These are phyloP conservation scores for Tribonema minus DNA, from an alignment of 108 stramenopile genomes.

Conservation along the genomic window DNA sequence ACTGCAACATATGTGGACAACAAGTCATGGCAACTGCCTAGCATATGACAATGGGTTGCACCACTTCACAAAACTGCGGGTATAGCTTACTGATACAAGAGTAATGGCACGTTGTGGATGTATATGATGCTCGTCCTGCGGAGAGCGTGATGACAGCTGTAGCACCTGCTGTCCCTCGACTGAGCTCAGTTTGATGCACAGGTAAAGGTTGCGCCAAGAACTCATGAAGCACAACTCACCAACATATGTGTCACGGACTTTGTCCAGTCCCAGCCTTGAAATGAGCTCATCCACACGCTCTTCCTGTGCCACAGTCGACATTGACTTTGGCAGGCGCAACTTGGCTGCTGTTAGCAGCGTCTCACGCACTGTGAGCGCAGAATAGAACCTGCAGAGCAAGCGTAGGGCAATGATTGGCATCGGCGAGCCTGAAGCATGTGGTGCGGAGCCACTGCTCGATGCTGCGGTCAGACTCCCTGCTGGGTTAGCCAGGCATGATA, in stretches of 20 bases:
- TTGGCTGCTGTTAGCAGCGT: constrained; percentile 51
- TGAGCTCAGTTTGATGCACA: background rate
- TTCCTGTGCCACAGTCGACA: constrained; percentile 33
- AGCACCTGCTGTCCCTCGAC: background rate
- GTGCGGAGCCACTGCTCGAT: too few species aligned
- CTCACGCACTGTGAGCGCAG: constrained; percentile 60
- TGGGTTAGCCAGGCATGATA: too few species aligned
- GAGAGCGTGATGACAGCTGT: background rate
- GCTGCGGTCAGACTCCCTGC: too few species aligned
- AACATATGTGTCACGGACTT: background rate
- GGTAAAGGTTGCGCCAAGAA: background rate
- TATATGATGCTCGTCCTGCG: background rate
- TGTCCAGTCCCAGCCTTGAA: constrained; percentile 40
- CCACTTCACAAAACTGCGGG: background rate
- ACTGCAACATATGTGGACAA: too few species aligned
- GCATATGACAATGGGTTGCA: background rate
- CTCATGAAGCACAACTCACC: background rate
- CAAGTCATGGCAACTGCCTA: background rate
- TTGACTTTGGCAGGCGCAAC: constrained; percentile 41
- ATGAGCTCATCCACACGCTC: constrained; percentile 48
- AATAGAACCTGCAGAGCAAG: too few species aligned
- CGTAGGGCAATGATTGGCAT: too few species aligned
- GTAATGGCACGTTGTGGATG: background rate
- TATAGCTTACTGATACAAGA: background rate
- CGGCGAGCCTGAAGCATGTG: too few species aligned